Evolutionary conservation across 2,329 filamentous ascomycete genomes (phyloP), one percentile per base, ranked within the genome.

Genomic region (Helicocarpus griseus): DNA sequence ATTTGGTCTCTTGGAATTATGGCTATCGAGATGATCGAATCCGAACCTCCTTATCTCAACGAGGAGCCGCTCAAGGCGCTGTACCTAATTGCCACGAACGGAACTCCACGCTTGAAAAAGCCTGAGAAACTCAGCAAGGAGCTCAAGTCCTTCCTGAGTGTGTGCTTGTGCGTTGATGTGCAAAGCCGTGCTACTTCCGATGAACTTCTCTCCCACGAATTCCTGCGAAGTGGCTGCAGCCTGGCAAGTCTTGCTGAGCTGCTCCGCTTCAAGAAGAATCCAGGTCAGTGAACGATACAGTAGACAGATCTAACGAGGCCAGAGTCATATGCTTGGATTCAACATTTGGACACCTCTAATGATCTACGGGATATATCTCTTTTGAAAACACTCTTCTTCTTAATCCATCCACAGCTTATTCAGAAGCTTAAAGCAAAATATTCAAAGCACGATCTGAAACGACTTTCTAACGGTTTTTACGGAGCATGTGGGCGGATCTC

Each of bases 1-100:
- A 95, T 97, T 65, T 98, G 93, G 93, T 96, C 90, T 28, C 76
- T 98, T 56, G 93, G 93, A 64, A 98, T 98, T 73, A 98, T 97
- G 93, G 91, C 93, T 22, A 97, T 98, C 64, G 93, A 98, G 72
- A 96, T 98, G 93, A 97, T 97, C 64, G 93, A 98, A 69, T 95
- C 89, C 17, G 93, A 98, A 70, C 93, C 93, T 5, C 93, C 93
- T 0, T 98, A 98, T 69, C 81, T 97, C 35, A 97, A 97, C 71
- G 93, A 97, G 71, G 91, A 97, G 70, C 93, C 93, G 0, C 80
- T 98, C 52, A 97, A 97, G 77, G 93, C 93, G 6, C 79, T 98
- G 44, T 98, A 95, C 69, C 80, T 98, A 56, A 98, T 98, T 66
- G 93, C 93, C 45, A 98, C 93, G 51, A 97, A 97, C 73, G 93